These are phyloP conservation scores for Gaeumannomyces tritici DNA, from an alignment of 2,329 filamentous ascomycete species.

Conservation along the genomic window DNA sequence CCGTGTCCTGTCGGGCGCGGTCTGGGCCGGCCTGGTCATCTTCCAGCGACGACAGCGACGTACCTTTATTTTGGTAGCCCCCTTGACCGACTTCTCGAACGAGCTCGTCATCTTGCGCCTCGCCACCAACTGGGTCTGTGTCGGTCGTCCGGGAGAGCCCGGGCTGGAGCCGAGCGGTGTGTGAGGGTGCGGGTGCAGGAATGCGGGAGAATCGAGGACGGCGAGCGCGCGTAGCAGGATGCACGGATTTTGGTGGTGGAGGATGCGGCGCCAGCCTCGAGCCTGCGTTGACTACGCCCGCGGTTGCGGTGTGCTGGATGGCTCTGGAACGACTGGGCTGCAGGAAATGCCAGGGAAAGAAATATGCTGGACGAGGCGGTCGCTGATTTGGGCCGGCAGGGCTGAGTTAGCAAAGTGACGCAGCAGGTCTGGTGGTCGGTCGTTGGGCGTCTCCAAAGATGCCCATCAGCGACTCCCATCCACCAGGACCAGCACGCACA, in stretches of 20 bases:
- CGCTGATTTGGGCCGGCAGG: not conserved
- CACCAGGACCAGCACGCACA: too few species aligned
- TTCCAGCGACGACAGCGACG: conserved; percentile 12
- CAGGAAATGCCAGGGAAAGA: not conserved
- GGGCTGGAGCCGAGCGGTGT: not conserved
- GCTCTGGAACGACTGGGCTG: not conserved
- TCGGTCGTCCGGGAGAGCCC: not conserved
- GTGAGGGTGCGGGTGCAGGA: not conserved
- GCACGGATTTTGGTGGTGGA: not conserved
- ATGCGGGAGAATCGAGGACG: not conserved
- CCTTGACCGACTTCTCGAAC: conserved; percentile 99
- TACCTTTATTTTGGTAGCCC: conserved; percentile 96
- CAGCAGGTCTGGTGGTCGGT: not conserved
- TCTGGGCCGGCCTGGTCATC: not conserved
- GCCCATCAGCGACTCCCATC: not conserved
- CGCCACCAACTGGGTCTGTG: not conserved
- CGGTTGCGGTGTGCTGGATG: not conserved
- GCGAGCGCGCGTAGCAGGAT: not conserved
- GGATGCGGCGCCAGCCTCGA: not conserved
- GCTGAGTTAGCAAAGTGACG: not conserved
- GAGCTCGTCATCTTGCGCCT: conserved; percentile 61
- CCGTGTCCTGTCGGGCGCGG: not conserved
- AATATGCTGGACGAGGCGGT: not conserved
- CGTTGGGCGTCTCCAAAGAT: not conserved
- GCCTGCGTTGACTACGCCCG: not conserved